Evolutionary conservation across 352 stramenopile species (phyloP).

Genomic region (Paralagenidium karlingii): DNA sequence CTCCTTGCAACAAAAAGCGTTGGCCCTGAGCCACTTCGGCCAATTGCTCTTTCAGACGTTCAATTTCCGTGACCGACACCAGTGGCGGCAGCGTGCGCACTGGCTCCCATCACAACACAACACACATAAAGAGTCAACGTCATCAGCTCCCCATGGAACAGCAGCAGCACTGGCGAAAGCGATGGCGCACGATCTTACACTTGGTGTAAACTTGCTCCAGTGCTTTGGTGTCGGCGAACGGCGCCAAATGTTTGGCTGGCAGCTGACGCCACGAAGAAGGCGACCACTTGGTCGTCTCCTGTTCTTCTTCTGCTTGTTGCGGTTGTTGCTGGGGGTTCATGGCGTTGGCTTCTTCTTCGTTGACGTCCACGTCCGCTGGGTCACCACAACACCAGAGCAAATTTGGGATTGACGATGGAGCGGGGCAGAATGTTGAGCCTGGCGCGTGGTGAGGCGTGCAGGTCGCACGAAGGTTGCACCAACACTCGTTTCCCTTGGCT

Average conservation of each 20-base stretch:
- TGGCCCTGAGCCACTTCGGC: conserved; percentile 91
- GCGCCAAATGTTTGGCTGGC: conserved; percentile 73
- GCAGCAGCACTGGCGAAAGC: not conserved
- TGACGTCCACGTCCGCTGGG: too few species aligned
- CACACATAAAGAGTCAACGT: conserved; percentile 21
- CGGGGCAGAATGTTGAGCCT: too few species aligned
- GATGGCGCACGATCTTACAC: conserved; percentile 15
- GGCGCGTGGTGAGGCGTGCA: too few species aligned
- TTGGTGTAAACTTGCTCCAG: conserved; percentile 61
- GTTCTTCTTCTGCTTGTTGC: too few species aligned
- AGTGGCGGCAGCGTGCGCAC: conserved; percentile 80
- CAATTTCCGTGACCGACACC: conserved; percentile 95
- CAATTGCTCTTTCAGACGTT: conserved; percentile 82
- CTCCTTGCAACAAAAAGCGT: conserved; percentile 96
- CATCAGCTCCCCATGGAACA: conserved; percentile 4
- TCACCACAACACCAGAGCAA: too few species aligned
- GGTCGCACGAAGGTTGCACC: too few species aligned
- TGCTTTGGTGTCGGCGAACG: conserved; percentile 52
- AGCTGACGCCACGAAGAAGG: conserved; percentile 64
- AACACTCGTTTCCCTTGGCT: too few species aligned
- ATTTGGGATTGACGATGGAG: too few species aligned
- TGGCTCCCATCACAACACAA: conserved; percentile 17
- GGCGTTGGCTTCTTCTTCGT: too few species aligned
- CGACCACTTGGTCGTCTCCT: conserved; percentile 19
- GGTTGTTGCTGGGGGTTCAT: too few species aligned